A percentile compares a stretch with the other conserved stretches of the same genome.
Conservation (phyloP, 495 filamentous ascomycete genomes). For the Elasticomyces elasticus region DNA sequence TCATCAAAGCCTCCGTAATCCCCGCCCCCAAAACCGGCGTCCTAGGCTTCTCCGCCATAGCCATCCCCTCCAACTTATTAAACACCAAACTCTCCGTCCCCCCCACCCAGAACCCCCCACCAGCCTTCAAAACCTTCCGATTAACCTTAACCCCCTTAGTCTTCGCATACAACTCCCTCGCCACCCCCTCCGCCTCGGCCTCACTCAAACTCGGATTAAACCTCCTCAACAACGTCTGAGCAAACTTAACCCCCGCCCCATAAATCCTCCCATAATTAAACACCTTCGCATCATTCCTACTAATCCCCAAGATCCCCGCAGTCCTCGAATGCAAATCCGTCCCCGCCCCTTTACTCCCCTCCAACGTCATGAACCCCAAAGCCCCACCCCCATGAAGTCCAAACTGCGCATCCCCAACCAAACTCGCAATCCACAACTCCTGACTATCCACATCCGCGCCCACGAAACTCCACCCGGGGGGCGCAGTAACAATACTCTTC, state of each 20-base stretch:
- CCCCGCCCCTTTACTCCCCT: conserved; percentile 85
- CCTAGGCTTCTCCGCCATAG: conserved; percentile 80
- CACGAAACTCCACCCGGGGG: conserved; percentile 83
- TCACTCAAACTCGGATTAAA: conserved; percentile 83
- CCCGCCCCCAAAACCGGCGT: conserved; percentile 93
- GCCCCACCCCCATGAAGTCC: conserved; percentile 90
- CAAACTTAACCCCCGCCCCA: conserved; percentile 88
- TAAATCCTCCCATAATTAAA: conserved; percentile 99
- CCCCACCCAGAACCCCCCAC: conserved; percentile 70
- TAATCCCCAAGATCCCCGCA: conserved; percentile 82
- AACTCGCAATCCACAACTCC: conserved; percentile 95
- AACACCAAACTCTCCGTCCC: conserved; percentile 97
- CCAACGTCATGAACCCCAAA: conserved; percentile 97
- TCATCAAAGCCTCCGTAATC: conserved; percentile 90
- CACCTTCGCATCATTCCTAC: conserved; percentile 87
- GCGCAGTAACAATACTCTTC: conserved; percentile 92
- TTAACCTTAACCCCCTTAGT: conserved; percentile 81
- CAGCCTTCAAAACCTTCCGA: conserved; percentile 46
- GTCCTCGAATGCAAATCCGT: conserved; percentile 95
- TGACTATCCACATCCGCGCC: conserved; percentile 98
- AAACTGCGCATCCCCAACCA: conserved; percentile 91
- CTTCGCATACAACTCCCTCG: conserved; percentile 68
- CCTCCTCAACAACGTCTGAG: conserved; percentile 75
- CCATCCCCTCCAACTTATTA: conserved; percentile 95
- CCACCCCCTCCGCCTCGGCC: conserved; percentile 60